A percentile compares a stretch with the other conserved stretches of the same genome.
These are phyloP conservation scores for Aphanomyces cochlioides DNA, from an alignment of 352 stramenopile genomes.

Conservation along the genomic window DNA sequence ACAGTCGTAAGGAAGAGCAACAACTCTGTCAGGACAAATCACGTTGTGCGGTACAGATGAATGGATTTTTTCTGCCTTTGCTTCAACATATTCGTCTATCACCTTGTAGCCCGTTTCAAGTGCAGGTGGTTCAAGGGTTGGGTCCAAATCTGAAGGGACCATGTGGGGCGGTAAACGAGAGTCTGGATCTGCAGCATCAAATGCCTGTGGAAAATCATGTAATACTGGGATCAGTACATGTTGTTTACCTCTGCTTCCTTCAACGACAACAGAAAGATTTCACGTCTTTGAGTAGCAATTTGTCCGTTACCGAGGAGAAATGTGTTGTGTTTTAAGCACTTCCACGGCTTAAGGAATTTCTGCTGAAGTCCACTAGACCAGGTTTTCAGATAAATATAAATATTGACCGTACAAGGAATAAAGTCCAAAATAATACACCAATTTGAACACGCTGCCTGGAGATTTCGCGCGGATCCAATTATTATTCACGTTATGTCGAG, in stretches of 20 bases:
- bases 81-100: background rate
- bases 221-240: background rate
- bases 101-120: constrained; percentile 1
- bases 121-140: background rate
- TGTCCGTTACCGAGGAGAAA: constrained; percentile 2
- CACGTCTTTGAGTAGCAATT: background rate
- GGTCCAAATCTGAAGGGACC: constrained; percentile 7
- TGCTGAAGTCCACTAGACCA: constrained; percentile 4
- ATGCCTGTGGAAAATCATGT: background rate
- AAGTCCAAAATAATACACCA: constrained; percentile 13
- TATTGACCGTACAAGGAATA: constrained; percentile 15
- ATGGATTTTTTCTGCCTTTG: too few species aligned
- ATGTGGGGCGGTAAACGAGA: constrained; percentile 7
- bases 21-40: too few species aligned
- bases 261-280: background rate
- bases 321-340: background rate
- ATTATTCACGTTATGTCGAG: constrained; percentile 5
- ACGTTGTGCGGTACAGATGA: too few species aligned
- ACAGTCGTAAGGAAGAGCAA: background rate
- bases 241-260: constrained; percentile 8
- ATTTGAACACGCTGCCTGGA: background rate
- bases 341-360: constrained; percentile 7
- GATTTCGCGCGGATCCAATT: constrained; percentile 9
- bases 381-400: background rate
- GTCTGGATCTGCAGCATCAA: background rate